A percentile compares a stretch with the other conserved stretches of the same genome.
Conservation (phyloP, 176 grass and related monocot species). For the Carex parvula region DNA sequence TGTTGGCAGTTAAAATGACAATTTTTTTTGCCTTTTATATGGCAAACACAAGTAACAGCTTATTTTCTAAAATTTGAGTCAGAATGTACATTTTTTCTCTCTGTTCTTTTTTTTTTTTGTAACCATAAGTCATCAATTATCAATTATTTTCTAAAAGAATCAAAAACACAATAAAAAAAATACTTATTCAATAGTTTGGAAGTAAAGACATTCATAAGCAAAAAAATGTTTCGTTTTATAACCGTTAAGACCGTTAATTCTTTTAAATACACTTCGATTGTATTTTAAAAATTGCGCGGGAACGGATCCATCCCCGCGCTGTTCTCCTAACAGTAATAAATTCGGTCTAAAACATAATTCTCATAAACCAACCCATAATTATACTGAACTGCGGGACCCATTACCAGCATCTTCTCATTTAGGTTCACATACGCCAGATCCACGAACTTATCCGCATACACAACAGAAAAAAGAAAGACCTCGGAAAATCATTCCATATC, state of each 20-base stretch:
- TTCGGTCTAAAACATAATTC: background rate
- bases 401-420: background rate
- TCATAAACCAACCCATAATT: background rate
- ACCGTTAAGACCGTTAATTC: background rate
- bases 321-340: background rate
- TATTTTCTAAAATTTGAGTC: no score
- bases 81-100: no score
- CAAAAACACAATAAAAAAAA: background rate
- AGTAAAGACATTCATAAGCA: background rate
- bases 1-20: no score
- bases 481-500: background rate
- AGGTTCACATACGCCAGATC: background rate
- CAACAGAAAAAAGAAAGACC: background rate
- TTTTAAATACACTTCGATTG: background rate
- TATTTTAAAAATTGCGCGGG: background rate
- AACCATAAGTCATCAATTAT: no score
- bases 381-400: background rate
- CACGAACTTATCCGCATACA: background rate
- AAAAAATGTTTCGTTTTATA: background rate
- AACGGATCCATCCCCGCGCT: background rate
- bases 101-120: no score
- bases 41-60: no score
- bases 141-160: background rate
- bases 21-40: no score
- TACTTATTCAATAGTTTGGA: background rate